These are phyloP conservation scores for Spathaspora sp. DNA, from an alignment of 805 yeast genomes.

Conservation along the genomic window DNA sequence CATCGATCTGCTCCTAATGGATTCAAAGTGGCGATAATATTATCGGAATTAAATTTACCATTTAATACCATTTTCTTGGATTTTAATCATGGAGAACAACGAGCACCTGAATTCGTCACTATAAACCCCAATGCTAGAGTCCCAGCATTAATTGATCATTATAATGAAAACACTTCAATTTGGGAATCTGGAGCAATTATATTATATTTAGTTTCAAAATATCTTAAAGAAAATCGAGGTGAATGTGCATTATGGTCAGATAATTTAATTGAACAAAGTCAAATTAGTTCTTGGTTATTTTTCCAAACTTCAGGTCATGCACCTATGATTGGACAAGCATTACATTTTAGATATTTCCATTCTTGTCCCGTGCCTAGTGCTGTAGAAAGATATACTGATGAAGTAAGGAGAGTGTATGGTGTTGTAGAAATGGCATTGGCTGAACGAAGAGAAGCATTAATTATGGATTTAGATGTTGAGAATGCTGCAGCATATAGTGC, in stretches of 20 bases:
- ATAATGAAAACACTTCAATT: constrained; percentile 69
- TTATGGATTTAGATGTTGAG: constrained; percentile 84
- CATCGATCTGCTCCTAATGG: constrained; percentile 92
- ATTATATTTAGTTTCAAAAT: constrained; percentile 71
- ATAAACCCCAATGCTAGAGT: constrained; percentile 95
- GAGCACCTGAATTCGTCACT: constrained; percentile 91
- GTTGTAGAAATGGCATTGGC: constrained; percentile 94
- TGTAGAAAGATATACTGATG: constrained; percentile 85
- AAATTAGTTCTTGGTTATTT: constrained; percentile 83
- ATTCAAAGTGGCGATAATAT: constrained; percentile 87
- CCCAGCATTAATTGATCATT: constrained; percentile 91
- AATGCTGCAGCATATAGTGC: constrained; percentile 84
- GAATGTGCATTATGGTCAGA: constrained; percentile 77
- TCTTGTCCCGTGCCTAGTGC: constrained; percentile 83
- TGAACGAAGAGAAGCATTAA: constrained; percentile 83
- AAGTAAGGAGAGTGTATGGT: constrained; percentile 88
- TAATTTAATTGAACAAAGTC: constrained; percentile 74
- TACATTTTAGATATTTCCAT: constrained; percentile 90
- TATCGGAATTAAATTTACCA: constrained; percentile 75
- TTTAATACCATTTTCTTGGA: constrained; percentile 83
- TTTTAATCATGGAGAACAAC: constrained; percentile 83
- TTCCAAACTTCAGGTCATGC: constrained; percentile 97
- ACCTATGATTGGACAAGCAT: constrained; percentile 97
- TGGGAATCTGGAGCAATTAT: constrained; percentile 97
- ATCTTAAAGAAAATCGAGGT: constrained; percentile 53